These are phyloP conservation scores for Backusella australiensis DNA, from an alignment of 192 early-diverging fungal genomes.

Conservation along the genomic window DNA sequence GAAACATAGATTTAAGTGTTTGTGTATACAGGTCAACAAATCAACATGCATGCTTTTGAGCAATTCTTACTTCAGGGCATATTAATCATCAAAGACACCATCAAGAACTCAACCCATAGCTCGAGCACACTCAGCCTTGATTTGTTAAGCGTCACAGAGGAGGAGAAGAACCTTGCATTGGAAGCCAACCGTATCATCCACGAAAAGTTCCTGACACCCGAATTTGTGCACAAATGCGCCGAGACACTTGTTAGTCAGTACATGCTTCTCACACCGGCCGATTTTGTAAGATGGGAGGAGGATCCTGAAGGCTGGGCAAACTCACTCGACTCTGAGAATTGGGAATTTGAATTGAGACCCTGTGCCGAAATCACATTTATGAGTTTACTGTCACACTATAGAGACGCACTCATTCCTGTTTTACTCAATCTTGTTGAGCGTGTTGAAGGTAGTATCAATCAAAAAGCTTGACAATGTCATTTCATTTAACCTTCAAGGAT, in stretches of 20 bases:
- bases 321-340: slow-evolving; percentile 81
- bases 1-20: not conserved
- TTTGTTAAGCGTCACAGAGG: slow-evolving; percentile 25
- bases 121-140: slow-evolving; percentile 16
- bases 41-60: slow-evolving; percentile 40
- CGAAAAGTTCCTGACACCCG: slow-evolving; percentile 63
- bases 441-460: slow-evolving; percentile 41
- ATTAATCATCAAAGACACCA: slow-evolving; percentile 59
- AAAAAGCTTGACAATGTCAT: no score
- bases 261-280: slow-evolving; percentile 63
- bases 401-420: slow-evolving; percentile 57
- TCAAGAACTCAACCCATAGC: slow-evolving; percentile 57
- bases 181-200: slow-evolving; percentile 58
- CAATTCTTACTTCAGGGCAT: slow-evolving; percentile 75
- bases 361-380: slow-evolving; percentile 85
- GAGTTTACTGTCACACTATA: slow-evolving; percentile 69
- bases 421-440: slow-evolving; percentile 59
- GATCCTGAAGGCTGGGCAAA: slow-evolving; percentile 83
- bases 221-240: slow-evolving; percentile 62
- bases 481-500: no score
- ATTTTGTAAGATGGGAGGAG: slow-evolving; percentile 78
- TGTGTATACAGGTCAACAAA: slow-evolving; percentile 10
- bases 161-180: slow-evolving; percentile 48
- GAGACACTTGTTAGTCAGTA: slow-evolving; percentile 75
- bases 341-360: slow-evolving; percentile 75